Conservation (phyloP, 192 early-diverging fungal genomes). For the Coemansia sp. region DNA sequence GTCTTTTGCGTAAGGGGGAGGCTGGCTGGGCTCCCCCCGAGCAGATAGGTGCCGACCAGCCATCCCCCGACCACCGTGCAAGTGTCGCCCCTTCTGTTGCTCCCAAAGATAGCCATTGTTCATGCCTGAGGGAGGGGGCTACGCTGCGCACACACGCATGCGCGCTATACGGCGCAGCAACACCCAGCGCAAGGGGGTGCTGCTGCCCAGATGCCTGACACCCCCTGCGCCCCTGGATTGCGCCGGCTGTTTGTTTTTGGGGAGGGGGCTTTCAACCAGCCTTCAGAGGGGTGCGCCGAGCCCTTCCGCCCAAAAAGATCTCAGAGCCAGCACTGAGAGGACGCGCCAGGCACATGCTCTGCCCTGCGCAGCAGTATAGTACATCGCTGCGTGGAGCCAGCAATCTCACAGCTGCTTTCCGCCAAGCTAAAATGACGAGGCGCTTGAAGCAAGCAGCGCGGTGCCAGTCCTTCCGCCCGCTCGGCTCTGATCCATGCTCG, state of each 20-base stretch:
- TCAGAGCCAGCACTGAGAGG: conserved; percentile 4
- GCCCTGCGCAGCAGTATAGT: conserved; percentile 7
- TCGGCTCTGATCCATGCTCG: conserved; percentile 21
- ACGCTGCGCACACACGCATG: conserved; percentile 26
- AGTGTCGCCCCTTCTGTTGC: conserved; percentile 17
- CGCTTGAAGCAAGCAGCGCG: neutral
- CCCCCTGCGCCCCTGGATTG: conserved; percentile 8
- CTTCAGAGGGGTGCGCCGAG: conserved; percentile 15
- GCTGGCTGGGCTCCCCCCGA: conserved; percentile 13
- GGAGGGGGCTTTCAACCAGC: conserved; percentile 9
- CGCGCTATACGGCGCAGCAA: conserved; percentile 29
- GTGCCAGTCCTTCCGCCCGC: neutral
- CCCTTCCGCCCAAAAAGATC: neutral
- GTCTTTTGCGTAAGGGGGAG: conserved; percentile 12
- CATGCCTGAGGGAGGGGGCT: conserved; percentile 21
- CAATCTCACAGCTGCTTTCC: neutral
- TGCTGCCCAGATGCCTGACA: neutral
- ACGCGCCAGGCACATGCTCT: conserved; percentile 3
- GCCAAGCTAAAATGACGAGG: conserved; percentile 5
- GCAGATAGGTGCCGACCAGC: conserved; percentile 13
- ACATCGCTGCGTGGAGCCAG: conserved; percentile 5
- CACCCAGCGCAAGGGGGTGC: conserved; percentile 9
- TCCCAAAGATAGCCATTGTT: conserved; percentile 21
- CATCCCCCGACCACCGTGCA: conserved; percentile 23
- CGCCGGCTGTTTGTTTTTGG: conserved; percentile 13